Base-by-base conservation (phyloP, 768 basidiomycete genomes). In the Boletellus sp. region DNA sequence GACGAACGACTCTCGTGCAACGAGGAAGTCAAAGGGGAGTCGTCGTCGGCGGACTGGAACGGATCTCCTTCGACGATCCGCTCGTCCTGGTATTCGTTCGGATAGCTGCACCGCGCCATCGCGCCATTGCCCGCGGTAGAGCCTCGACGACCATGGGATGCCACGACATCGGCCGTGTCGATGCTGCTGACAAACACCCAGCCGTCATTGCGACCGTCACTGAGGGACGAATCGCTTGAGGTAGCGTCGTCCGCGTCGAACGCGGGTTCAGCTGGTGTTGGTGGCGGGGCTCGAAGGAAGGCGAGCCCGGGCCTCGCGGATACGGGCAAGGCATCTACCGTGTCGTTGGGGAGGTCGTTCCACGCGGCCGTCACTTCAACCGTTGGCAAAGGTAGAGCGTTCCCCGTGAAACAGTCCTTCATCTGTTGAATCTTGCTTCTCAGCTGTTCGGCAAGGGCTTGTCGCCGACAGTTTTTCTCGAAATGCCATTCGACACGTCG, bases 291-390 rank as follows among this genome's bases (percentile, higher is more conserved):
- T 17, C 23, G 52, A 32, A 36, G 54, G 37, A 40, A 45, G 11
- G 35, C 15, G 24, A 23, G 5, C 10, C n/a, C 40, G 2, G 48
- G 38, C 40, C 50, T 47, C 44, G 50, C 37, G 3, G 46, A 50
- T 45, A 51, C 40, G 4, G 61, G 36, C n/a, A 56, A 23, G 43
- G 39, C 32, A 13, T 55, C 42, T 23, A 42, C 17, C 6, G 13
- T 68, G 7, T 42, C 11, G 17, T 68, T 68, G n/a, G 67, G 67
- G 26, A 66, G n/a, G 32, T 54, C 45, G 8, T 44, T 36, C 66
- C 66, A 68, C 12, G 56, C 55, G n/a, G 49, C 56, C 39, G n/a
- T 50, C 33, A 62, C 45, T 26, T 49, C 31, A 13, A 33, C 42
- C 15, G 49, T 42, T n/a, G 68, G 62, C 0, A 37, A 10, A 5